phyloP scores from a whole-genome alignment of 2,329 filamentous ascomycete genomes.

The Albifimbria verrucaria region DNA sequence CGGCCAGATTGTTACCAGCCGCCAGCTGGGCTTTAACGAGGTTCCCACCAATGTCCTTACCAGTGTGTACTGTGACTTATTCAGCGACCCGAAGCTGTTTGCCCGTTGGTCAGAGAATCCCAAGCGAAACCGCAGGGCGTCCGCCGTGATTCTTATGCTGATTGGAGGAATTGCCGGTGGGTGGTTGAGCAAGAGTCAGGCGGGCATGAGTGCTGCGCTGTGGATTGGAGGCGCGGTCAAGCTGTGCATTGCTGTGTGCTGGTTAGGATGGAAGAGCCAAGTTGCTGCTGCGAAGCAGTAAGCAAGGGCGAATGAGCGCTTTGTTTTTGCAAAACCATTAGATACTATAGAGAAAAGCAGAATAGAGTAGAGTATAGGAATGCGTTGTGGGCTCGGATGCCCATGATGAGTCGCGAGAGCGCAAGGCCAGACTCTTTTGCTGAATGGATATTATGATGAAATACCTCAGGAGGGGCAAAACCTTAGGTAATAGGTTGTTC shows the following conservation, averaged over 20 bases:
- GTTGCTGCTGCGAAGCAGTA: neutral
- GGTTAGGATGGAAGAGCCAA: conserved; percentile 25
- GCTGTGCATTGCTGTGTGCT: conserved; percentile 33
- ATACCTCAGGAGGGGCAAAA: conserved; percentile 1
- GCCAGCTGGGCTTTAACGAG: conserved; percentile 49
- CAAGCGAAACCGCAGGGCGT: conserved; percentile 46
- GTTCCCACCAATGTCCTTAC: conserved; percentile 54
- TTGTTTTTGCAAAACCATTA: neutral
- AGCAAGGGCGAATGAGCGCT: neutral
- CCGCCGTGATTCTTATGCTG: conserved; percentile 42
- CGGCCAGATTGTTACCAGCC: conserved; percentile 49
- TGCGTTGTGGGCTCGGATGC: neutral
- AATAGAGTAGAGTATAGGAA: neutral
- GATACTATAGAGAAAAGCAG: neutral
- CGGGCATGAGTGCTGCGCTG: conserved; percentile 25
- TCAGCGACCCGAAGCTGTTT: conserved; percentile 47
- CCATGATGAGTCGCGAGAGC: conserved; percentile 2
- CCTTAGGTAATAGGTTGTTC: neutral
- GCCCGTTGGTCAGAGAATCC: conserved; percentile 36
- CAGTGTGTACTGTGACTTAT: conserved; percentile 51
- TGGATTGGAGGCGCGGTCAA: conserved; percentile 24
- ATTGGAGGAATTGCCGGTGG: conserved; percentile 44
- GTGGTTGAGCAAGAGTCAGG: conserved; percentile 47
- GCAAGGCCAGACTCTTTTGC: conserved; percentile 1
- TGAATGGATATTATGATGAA: conserved; percentile 4